Percentiles rank a stretch among this genome's conserved stretches.
These are phyloP conservation scores for Thelonectria blattea DNA, from an alignment of 2,329 filamentous ascomycete species.

Conservation along the genomic window DNA sequence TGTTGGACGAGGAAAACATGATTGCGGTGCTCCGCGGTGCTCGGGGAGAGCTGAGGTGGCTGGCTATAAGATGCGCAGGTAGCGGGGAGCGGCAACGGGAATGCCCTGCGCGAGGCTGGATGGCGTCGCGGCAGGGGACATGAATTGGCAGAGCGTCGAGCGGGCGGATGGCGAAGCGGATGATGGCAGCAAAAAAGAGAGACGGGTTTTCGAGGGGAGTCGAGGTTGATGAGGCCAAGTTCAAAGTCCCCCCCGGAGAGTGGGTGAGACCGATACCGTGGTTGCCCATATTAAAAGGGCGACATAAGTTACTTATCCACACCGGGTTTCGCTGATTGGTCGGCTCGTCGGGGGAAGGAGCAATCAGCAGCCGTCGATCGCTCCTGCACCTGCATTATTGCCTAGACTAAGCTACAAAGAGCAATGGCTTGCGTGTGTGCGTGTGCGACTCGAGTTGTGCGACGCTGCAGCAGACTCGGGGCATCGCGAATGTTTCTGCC, in stretches of 20 bases:
- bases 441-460: not conserved
- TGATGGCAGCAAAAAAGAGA: not conserved
- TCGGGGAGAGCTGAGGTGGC: not conserved
- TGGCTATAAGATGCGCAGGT: conserved; percentile 21
- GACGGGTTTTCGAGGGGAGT: not conserved
- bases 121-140: conserved; percentile 32
- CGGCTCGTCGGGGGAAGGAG: not conserved
- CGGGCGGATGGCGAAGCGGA: not conserved
- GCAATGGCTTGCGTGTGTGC: conserved; percentile 10
- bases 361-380: not conserved
- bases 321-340: conserved; percentile 29
- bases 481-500: too few relatives aligned
- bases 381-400: not conserved
- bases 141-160: conserved; percentile 24
- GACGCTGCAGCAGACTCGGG: not conserved
- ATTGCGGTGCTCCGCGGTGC: conserved; percentile 13
- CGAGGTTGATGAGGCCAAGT: not conserved
- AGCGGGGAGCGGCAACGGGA: conserved; percentile 24
- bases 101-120: conserved; percentile 37
- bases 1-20: conserved; percentile 31
- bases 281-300: conserved; percentile 14
- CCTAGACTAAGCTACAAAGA: conserved; percentile 4
- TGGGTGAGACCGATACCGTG: not conserved
- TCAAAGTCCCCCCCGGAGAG: not conserved
- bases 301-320: conserved; percentile 31